Evolutionary conservation across 345 rosid species (phyloP).

Genomic region (Pistacia vera): DNA sequence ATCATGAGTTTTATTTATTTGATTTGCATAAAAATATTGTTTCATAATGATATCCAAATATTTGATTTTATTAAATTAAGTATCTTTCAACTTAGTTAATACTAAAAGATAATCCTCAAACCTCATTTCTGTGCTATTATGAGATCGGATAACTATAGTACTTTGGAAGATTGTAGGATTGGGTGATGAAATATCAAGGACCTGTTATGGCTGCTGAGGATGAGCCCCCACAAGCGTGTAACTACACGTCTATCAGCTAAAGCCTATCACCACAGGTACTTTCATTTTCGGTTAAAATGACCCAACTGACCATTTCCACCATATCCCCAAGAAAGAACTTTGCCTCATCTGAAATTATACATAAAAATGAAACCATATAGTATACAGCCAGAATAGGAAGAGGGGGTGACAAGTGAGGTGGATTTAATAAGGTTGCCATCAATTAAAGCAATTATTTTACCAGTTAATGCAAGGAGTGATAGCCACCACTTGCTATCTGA

Average conservation of each 20-base stretch:
- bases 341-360: slow-evolving; percentile 65
- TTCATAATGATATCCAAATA: no score
- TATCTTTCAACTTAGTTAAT: no score
- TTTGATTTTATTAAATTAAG: no score
- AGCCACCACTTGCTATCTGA: slow-evolving; percentile 90
- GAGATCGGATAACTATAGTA: no score
- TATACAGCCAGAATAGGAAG: not conserved
- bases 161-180: no score
- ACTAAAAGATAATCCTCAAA: no score
- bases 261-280: slow-evolving; percentile 58
- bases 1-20: no score
- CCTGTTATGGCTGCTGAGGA: slow-evolving; percentile 86
- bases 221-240: slow-evolving; percentile 83
- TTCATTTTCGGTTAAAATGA: slow-evolving; percentile 50
- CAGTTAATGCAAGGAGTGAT: slow-evolving; percentile 91
- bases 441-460: slow-evolving; percentile 38
- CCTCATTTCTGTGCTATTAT: no score
- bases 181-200: slow-evolving; percentile 1
- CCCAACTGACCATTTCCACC: slow-evolving; percentile 96
- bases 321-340: slow-evolving; percentile 92
- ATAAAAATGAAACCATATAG: slow-evolving; percentile 16
- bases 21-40: no score
- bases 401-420: not conserved
- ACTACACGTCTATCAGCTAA: slow-evolving; percentile 60
- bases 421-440: not conserved